phyloP scores from a whole-genome alignment of 2,329 filamentous ascomycete genomes.

The Cladophialophora carrionii region DNA sequence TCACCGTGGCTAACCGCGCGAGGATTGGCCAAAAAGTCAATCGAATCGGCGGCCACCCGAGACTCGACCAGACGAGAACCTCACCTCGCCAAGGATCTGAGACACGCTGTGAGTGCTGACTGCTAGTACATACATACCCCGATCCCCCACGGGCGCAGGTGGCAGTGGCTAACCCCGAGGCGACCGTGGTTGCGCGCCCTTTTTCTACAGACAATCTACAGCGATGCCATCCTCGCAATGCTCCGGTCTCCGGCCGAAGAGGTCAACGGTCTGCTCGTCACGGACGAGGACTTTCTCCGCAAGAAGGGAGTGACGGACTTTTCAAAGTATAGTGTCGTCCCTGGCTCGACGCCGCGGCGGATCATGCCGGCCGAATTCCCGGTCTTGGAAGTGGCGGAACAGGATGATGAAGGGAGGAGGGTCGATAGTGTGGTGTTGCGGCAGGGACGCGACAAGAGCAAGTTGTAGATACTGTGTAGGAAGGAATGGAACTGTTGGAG shows the following conservation, averaged over 20 bases:
- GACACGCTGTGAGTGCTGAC: conserved; percentile 62
- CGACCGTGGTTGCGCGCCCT: no score
- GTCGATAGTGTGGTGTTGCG: conserved; percentile 64
- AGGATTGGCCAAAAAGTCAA: no score
- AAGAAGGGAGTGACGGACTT: conserved; percentile 71
- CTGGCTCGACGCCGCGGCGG: conserved; percentile 65
- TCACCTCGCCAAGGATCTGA: conserved; percentile 60
- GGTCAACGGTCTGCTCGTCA: conserved; percentile 72
- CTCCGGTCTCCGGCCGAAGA: conserved; percentile 60
- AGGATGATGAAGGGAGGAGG: conserved; percentile 75
- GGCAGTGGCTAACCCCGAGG: no score
- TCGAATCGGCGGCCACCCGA: conserved; percentile 75
- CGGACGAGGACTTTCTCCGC: conserved; percentile 81
- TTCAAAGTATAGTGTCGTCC: conserved; percentile 69
- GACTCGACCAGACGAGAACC: conserved; percentile 50
- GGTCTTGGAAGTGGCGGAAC: conserved; percentile 71
- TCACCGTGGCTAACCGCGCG: no score
- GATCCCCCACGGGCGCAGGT: no score
- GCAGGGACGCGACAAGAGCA: conserved; percentile 32
- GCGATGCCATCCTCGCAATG: conserved; percentile 76
- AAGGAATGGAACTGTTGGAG: neutral
- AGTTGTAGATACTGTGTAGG: conserved; percentile 43
- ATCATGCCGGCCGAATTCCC: conserved; percentile 78
- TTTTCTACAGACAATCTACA: conserved; percentile 65
- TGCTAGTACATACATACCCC: no score